Evolutionary conservation across 2,329 filamentous ascomycete species (phyloP).

Genomic region (Colletotrichum viniferum): DNA sequence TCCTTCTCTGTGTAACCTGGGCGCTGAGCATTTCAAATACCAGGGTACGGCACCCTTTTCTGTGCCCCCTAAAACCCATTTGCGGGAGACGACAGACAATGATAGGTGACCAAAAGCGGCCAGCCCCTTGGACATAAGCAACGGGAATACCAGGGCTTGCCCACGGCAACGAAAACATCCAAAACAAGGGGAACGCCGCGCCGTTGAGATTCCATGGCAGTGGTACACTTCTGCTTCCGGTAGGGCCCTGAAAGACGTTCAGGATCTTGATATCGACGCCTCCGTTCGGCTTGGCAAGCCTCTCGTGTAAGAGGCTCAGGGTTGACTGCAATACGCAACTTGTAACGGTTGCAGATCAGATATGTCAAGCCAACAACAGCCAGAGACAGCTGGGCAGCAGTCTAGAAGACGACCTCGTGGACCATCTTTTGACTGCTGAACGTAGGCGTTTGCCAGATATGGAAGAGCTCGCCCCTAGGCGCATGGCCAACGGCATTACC

Average conservation of each 20-base stretch:
- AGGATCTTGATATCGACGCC: background rate
- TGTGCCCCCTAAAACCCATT: background rate
- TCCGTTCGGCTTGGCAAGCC: background rate
- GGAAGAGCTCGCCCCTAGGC: background rate
- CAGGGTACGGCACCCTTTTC: background rate
- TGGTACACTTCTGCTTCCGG: background rate
- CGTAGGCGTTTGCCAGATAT: background rate
- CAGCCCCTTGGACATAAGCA: background rate
- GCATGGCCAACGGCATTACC: background rate
- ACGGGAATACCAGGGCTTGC: background rate
- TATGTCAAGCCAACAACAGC: background rate
- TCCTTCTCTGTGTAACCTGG: background rate
- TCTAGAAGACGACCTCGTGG: background rate
- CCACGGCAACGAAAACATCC: background rate
- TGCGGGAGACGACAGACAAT: background rate
- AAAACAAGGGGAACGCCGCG: background rate
- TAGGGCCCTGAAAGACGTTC: background rate
- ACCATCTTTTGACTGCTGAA: background rate
- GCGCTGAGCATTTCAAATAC: background rate
- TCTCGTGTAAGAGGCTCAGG: background rate
- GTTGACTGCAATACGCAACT: background rate
- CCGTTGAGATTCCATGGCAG: background rate
- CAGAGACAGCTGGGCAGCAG: background rate
- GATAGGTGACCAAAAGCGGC: background rate
- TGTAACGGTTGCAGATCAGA: background rate